Evolutionary conservation across 2,329 filamentous ascomycete species (phyloP).

Genomic region (Nemania bipapillata): DNA sequence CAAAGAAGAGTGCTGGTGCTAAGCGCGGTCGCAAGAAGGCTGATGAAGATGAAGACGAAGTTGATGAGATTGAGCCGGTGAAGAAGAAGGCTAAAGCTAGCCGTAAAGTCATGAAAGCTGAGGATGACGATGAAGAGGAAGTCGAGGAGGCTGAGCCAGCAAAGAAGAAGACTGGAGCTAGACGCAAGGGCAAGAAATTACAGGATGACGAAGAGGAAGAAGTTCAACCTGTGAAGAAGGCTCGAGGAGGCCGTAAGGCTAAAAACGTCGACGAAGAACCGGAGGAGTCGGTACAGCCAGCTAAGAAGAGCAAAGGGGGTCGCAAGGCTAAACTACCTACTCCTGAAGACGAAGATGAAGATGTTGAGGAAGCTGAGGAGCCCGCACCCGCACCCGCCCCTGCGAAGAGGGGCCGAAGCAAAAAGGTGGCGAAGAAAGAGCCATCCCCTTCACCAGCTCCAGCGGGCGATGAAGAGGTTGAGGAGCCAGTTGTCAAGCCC

Average conservation of each 20-base stretch:
- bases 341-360: constrained; percentile 43
- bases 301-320: constrained; percentile 42
- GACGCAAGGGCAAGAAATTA: constrained; percentile 20
- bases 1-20: constrained; percentile 45
- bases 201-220: constrained; percentile 44
- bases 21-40: constrained; percentile 56
- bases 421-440: constrained; percentile 44
- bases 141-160: constrained; percentile 47
- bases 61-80: constrained; percentile 39
- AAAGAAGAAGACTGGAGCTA: constrained; percentile 55
- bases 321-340: constrained; percentile 48
- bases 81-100: constrained; percentile 46
- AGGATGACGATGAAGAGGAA: constrained; percentile 48
- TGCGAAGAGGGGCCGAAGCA: constrained; percentile 49
- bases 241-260: constrained; percentile 41
- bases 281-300: constrained; percentile 35
- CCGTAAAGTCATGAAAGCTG: constrained; percentile 37
- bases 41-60: constrained; percentile 46
- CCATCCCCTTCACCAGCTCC: constrained; percentile 30
- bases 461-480: constrained; percentile 39
- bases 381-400: constrained; percentile 39
- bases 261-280: constrained; percentile 34
- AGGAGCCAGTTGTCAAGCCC: constrained; percentile 47
- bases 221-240: constrained; percentile 33
- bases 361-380: constrained; percentile 38